Evolutionary conservation across 441 rosid genomes (phyloP).

Genomic region (Flueggea neowawraea): DNA sequence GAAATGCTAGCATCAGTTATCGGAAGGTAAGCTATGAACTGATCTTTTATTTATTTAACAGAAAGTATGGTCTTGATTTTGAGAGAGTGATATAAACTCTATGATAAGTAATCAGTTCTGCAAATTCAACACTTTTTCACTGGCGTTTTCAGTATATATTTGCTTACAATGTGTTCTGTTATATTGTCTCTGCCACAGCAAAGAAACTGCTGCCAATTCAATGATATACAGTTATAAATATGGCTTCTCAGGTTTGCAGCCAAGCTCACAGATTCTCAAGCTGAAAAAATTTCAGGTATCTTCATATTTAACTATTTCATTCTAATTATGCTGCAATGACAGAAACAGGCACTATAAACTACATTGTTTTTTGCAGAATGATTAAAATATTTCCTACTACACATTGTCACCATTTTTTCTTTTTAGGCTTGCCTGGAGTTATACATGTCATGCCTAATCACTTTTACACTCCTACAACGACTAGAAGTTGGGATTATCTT

Average conservation of each 20-base stretch:
- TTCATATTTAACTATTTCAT: background rate
- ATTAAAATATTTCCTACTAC: background rate
- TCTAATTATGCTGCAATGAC: background rate
- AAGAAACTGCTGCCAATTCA: conserved; percentile 38
- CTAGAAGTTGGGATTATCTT: conserved; percentile 62
- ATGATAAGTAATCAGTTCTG: too few species aligned
- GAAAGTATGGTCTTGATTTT: background rate
- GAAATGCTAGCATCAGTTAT: conserved; percentile 38
- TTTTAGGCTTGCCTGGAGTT: conserved; percentile 49
- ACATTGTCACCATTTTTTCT: background rate
- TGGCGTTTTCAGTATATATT: too few species aligned
- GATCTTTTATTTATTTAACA: too few species aligned
- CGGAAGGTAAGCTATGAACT: conserved; percentile 27
- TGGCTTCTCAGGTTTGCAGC: conserved; percentile 83
- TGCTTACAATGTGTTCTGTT: too few species aligned
- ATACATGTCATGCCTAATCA: conserved; percentile 46
- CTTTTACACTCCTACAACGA: conserved; percentile 47
- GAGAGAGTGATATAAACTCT: too few species aligned
- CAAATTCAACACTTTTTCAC: too few species aligned
- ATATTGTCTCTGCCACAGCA: conserved; percentile 23
- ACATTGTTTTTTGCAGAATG: background rate
- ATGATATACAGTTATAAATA: conserved; percentile 70
- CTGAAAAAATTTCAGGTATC: conserved; percentile 44
- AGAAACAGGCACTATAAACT: background rate
- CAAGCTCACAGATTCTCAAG: conserved; percentile 52